A percentile compares a stretch with the other conserved stretches of the same genome.
Evolutionary conservation across 495 filamentous ascomycete species (phyloP).

Genomic region (Platismatia glauca): DNA sequence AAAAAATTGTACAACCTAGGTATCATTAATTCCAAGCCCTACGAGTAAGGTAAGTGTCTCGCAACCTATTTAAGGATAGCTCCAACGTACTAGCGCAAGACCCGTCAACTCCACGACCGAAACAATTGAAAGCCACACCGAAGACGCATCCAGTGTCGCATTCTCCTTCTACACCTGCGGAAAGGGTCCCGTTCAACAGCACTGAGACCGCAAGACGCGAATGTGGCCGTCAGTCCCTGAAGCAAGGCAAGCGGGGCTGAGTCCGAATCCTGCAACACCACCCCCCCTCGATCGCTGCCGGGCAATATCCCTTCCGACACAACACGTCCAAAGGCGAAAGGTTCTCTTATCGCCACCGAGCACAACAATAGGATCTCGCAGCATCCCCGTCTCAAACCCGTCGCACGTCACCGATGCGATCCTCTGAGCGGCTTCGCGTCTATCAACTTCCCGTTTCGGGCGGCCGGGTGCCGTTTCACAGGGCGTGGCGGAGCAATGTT

Average conservation of each 20-base stretch:
- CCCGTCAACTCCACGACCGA: no score
- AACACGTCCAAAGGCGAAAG: background rate
- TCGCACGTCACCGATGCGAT: background rate
- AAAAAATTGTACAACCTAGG: no score
- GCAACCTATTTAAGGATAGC: no score
- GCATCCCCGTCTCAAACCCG: background rate
- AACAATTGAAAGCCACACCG: no score
- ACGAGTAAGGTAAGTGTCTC: no score
- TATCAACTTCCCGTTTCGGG: background rate
- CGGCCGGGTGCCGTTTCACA: background rate
- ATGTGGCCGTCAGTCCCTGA: no score
- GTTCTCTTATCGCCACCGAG: background rate
- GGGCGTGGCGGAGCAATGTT: background rate
- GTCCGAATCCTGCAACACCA: background rate
- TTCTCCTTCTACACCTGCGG: no score
- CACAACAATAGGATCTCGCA: background rate
- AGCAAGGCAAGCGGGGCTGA: background rate
- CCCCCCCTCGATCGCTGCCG: background rate
- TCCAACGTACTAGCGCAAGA: no score
- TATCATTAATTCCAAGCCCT: no score
- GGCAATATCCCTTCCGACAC: background rate
- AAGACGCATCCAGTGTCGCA: no score
- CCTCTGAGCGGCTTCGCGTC: background rate
- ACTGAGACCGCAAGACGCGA: no score
- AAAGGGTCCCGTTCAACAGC: no score